Base-by-base conservation (phyloP, 306 rosid genomes). In the Prunus fruticosa region DNA sequence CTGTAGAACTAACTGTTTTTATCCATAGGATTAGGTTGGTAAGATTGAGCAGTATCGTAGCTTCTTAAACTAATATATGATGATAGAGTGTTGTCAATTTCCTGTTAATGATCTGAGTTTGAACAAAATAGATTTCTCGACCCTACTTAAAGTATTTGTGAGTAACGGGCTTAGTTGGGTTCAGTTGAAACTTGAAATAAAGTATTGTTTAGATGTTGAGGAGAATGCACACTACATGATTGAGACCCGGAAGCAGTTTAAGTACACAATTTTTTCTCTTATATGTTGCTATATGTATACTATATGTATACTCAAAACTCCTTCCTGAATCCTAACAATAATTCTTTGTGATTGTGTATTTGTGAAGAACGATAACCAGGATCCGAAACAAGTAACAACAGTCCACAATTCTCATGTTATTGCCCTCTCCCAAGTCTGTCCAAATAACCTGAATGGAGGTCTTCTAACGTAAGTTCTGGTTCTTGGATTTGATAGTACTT, bases 361-460 rank as follows among this genome's bases (percentile, higher is more conserved):
- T 84, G 50, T 82, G 81, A 80, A 96, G 97, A 91, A 78, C 73
- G 91, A 88, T 70, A 84, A 74, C 82, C 98, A 84, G 88, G 98
- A 94, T 80, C 64, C 68, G 41, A 94, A 89, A 72, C 97, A 89
- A 82, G 56, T 82, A 64, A 88, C 67, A 61, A 74, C 88, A 56
- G 88, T 82, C 76, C 99, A 96, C 80, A 85, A 74, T 80, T 93
- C 99, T 28, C 99, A 96, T 81, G 79, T 63, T 57, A 22, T 61
- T 57, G 89, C 96, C 47, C 92, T 95, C 82, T 75, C 86, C 71
- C 90, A 88, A 84, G 86, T 86, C 82, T 79, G 85, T 84, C 91
- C 93, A 25, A 96, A 88, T 87, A 88, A 87, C 81, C 76, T 84
- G 83, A 88, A 82, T 81, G 99, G 97, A 79, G 87, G 71, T 77